These are phyloP conservation scores for Oidium heveae DNA, from an alignment of 2,329 filamentous ascomycete species.

Conservation along the genomic window DNA sequence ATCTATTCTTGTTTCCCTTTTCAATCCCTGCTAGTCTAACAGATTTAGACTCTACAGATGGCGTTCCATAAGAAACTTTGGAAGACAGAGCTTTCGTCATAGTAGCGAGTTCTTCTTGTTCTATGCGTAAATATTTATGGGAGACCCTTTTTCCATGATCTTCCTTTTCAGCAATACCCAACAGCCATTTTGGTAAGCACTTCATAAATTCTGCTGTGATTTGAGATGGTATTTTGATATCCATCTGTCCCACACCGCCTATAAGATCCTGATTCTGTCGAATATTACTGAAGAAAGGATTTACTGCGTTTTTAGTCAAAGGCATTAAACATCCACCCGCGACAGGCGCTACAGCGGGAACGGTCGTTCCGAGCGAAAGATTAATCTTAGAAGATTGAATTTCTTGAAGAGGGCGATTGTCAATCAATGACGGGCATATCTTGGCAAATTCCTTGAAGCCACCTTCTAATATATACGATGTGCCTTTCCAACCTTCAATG, in stretches of 20 bases:
- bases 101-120: slow-evolving; percentile 65
- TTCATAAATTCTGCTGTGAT: slow-evolving; percentile 21
- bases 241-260: slow-evolving; percentile 69
- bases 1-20: slow-evolving; percentile 83
- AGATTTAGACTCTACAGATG: slow-evolving; percentile 9
- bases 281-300: slow-evolving; percentile 90
- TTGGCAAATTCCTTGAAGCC: slow-evolving; percentile 55
- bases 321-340: slow-evolving; percentile 76
- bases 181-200: slow-evolving; percentile 50
- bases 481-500: slow-evolving; percentile 55
- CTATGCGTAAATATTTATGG: slow-evolving; percentile 61
- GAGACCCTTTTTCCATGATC: slow-evolving; percentile 63
- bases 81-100: slow-evolving; percentile 61
- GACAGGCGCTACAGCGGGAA: slow-evolving; percentile 40
- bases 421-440: slow-evolving; percentile 38
- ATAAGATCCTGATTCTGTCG: slow-evolving; percentile 90
- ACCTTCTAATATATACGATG: slow-evolving; percentile 50
- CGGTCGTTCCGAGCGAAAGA: slow-evolving; percentile 23
- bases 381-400: slow-evolving; percentile 18
- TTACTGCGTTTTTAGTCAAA: slow-evolving; percentile 36
- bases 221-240: slow-evolving; percentile 30
- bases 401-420: slow-evolving; percentile 19
- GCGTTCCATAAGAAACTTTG: slow-evolving; percentile 28
- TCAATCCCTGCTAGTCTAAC: slow-evolving; percentile 79
- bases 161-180: slow-evolving; percentile 33